phyloP scores from a whole-genome alignment of 371 early-diverging fungal genomes.

The Entomophthora muscae region DNA sequence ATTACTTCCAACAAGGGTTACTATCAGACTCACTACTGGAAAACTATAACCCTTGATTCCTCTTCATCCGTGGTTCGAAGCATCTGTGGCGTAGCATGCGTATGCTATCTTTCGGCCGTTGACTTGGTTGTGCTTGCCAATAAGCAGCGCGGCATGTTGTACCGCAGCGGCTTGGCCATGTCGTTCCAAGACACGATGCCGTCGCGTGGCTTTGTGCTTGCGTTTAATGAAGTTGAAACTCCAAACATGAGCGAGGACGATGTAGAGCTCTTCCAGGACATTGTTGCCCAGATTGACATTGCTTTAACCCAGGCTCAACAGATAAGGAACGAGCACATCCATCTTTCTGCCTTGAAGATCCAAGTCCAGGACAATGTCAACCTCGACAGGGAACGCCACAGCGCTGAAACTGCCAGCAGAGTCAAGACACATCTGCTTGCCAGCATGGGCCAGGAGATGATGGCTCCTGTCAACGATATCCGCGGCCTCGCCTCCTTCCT shows the following conservation, averaged over 20 bases:
- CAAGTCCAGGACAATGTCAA: background rate
- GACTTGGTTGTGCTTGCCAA: background rate
- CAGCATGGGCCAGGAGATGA: background rate
- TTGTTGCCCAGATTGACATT: constrained; percentile 10
- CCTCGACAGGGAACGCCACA: background rate
- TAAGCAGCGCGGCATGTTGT: background rate
- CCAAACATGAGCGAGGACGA: background rate
- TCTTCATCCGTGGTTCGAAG: background rate
- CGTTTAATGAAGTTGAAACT: background rate
- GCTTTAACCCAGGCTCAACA: constrained; percentile 11
- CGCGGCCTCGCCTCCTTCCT: background rate
- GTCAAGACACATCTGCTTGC: background rate
- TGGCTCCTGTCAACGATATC: background rate
- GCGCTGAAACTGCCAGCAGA: background rate
- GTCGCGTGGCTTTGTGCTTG: background rate
- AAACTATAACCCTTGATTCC: background rate
- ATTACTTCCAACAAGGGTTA: background rate
- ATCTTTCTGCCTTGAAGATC: background rate
- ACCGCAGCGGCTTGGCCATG: background rate
- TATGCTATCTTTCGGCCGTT: background rate
- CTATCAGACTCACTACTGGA: constrained; percentile 6
- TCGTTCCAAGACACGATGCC: background rate
- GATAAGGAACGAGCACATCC: constrained; percentile 3
- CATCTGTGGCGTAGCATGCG: background rate
- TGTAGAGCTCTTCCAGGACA: constrained; percentile 7